Conservation (phyloP, 2,329 filamentous ascomycete genomes). For the Alternaria longipes region DNA sequence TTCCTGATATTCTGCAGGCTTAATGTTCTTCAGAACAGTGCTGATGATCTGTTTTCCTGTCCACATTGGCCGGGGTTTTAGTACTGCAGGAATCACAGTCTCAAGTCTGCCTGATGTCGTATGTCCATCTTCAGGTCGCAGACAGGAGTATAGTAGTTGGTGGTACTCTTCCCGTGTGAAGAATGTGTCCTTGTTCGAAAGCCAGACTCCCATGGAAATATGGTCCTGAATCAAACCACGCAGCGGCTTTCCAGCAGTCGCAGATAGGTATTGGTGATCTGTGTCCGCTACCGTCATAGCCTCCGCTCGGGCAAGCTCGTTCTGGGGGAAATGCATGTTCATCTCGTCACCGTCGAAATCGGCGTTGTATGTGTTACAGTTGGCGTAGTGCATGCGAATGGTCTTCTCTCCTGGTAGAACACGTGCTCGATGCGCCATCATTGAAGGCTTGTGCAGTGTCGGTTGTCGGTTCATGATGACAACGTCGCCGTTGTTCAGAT, state of each 20-base stretch:
- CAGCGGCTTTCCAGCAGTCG: conserved; percentile 90
- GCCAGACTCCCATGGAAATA: conserved; percentile 89
- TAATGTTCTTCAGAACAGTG: conserved; percentile 91
- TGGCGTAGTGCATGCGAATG: conserved; percentile 99
- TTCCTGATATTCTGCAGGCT: conserved; percentile 76
- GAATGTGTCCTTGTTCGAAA: conserved; percentile 91
- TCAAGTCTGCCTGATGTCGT: conserved; percentile 84
- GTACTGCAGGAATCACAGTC: conserved; percentile 79
- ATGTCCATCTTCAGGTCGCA: conserved; percentile 90
- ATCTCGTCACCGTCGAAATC: conserved; percentile 99
- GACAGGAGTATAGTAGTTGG: conserved; percentile 87
- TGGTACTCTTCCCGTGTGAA: conserved; percentile 90
- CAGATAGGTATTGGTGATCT: conserved; percentile 95
- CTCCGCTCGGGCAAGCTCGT: conserved; percentile 91
- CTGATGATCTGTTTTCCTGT: conserved; percentile 97
- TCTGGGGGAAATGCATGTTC: conserved; percentile 99
- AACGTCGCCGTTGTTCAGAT: conserved; percentile 95
- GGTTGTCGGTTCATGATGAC: conserved; percentile 99
- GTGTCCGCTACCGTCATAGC: conserved; percentile 94
- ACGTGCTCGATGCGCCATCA: conserved; percentile 95
- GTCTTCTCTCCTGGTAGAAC: conserved; percentile 95
- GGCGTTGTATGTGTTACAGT: conserved; percentile 99
- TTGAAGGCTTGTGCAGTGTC: conserved; percentile 96
- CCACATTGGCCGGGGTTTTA: conserved; percentile 85
- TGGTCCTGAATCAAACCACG: conserved; percentile 98